A percentile compares a stretch with the other conserved stretches of the same genome.
These are phyloP conservation scores for Tulasnella calospora DNA, from an alignment of 768 basidiomycete species.

Conservation along the genomic window DNA sequence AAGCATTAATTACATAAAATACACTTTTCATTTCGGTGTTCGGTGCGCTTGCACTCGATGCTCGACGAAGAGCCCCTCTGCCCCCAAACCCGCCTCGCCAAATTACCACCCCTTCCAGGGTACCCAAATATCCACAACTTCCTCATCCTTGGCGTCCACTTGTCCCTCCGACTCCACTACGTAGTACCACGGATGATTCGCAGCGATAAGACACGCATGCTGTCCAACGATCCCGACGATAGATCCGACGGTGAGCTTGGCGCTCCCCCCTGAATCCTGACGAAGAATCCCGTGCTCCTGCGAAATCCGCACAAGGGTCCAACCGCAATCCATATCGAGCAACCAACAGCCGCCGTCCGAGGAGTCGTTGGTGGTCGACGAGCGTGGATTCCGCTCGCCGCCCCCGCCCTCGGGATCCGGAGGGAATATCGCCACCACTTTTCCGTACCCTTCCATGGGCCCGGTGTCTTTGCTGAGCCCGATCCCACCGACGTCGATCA, in stretches of 20 bases:
- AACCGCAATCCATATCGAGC: constrained; percentile 24
- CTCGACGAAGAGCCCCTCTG: too few species aligned
- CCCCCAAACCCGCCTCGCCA: too few species aligned
- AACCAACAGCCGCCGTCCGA: too few species aligned
- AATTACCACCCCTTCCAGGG: constrained; percentile 84
- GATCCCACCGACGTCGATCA: constrained; percentile 78
- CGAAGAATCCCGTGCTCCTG: constrained; percentile 69
- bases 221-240: constrained; percentile 72
- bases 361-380: not conserved
- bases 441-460: constrained; percentile 63
- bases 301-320: constrained; percentile 36
- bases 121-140: constrained; percentile 78
- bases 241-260: constrained; percentile 51
- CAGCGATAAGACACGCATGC: constrained; percentile 79
- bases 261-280: not conserved
- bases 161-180: constrained; percentile 57
- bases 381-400: not conserved
- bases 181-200: constrained; percentile 79
- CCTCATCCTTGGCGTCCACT: constrained; percentile 39
- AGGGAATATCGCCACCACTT: constrained; percentile 44
- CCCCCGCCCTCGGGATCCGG: too few species aligned
- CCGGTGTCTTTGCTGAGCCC: constrained; percentile 87
- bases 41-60: too few species aligned
- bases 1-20: too few species aligned
- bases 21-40: too few species aligned